Evolutionary conservation across 1,139 yeast species (phyloP).

Genomic region (Candida gigantensis): DNA sequence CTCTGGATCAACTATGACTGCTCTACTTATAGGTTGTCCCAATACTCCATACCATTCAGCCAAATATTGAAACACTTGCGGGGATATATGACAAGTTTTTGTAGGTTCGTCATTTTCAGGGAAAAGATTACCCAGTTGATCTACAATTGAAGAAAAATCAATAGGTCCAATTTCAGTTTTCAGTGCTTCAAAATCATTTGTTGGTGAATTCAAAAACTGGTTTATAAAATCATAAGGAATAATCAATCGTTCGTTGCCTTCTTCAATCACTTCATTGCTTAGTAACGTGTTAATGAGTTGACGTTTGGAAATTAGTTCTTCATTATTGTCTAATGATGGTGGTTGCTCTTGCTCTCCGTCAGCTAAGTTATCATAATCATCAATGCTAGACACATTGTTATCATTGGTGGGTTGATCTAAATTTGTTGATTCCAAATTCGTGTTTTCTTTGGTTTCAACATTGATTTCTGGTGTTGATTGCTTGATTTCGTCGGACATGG

Average conservation of each 20-base stretch:
- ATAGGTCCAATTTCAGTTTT: conserved; percentile 33
- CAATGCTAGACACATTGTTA: no score
- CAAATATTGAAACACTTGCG: conserved; percentile 43
- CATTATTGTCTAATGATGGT: no score
- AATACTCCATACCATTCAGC: conserved; percentile 56
- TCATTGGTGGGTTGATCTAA: no score
- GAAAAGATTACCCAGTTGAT: conserved; percentile 32
- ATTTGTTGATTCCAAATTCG: no score
- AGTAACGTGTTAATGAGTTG: conserved; percentile 25
- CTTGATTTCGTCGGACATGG: no score
- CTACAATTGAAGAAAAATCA: conserved; percentile 31
- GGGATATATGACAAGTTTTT: conserved; percentile 37
- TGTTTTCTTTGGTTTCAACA: no score
- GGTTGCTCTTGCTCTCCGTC: no score
- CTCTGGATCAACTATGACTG: conserved; percentile 37
- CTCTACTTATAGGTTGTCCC: conserved; percentile 49
- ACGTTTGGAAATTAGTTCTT: no score
- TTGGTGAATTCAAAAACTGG: conserved; percentile 27
- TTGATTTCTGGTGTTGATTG: no score
- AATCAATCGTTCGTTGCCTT: conserved; percentile 42
- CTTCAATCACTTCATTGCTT: conserved; percentile 20
- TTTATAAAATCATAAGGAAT: conserved; percentile 34
- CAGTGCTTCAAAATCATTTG: conserved; percentile 27
- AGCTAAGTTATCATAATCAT: no score
- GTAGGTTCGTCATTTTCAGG: conserved; percentile 27